Conservation (phyloP, 2,329 filamentous ascomycete species). For the Fonsecaea pugnacius region DNA sequence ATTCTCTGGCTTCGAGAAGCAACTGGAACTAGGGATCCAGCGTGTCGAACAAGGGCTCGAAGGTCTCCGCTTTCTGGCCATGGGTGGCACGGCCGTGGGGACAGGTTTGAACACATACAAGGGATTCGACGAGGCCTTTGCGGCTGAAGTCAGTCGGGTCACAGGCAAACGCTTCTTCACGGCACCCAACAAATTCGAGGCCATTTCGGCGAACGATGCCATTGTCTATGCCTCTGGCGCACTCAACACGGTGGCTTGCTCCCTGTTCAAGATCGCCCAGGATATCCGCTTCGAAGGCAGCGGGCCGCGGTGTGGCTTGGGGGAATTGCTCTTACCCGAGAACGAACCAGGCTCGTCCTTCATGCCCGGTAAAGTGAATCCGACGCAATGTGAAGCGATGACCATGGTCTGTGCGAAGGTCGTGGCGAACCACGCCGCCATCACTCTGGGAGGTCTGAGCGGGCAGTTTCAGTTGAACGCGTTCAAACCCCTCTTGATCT, state of each 20-base stretch:
- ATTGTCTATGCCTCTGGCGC: slow-evolving; percentile 92
- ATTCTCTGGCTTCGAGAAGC: slow-evolving; percentile 95
- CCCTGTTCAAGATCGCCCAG: slow-evolving; percentile 96
- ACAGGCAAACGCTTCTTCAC: slow-evolving; percentile 93
- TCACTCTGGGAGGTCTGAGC: slow-evolving; percentile 93
- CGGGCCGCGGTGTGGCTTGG: slow-evolving; percentile 91
- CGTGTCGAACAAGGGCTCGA: slow-evolving; percentile 81
- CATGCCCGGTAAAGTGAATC: slow-evolving; percentile 99
- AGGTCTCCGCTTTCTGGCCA: slow-evolving; percentile 82
- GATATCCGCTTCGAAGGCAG: slow-evolving; percentile 96
- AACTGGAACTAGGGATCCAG: slow-evolving; percentile 87
- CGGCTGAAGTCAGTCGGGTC: slow-evolving; percentile 86
- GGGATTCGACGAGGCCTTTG: slow-evolving; percentile 92
- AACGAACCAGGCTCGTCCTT: slow-evolving; percentile 98
- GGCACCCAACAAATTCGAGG: slow-evolving; percentile 98
- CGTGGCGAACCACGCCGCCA: slow-evolving; percentile 93
- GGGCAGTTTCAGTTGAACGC: slow-evolving; percentile 99
- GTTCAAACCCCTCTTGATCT: slow-evolving; percentile 96
- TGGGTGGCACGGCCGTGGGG: slow-evolving; percentile 94
- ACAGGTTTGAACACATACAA: slow-evolving; percentile 97
- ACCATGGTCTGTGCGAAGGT: slow-evolving; percentile 98
- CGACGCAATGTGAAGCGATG: slow-evolving; percentile 94
- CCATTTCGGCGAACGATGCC: slow-evolving; percentile 91
- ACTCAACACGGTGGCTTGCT: slow-evolving; percentile 88
- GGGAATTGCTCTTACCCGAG: slow-evolving; percentile 89